A percentile compares a stretch with the other conserved stretches of the same genome.
phyloP scores from a whole-genome alignment of 208 protist genomes.

The Acanthamoeba comandoni region DNA sequence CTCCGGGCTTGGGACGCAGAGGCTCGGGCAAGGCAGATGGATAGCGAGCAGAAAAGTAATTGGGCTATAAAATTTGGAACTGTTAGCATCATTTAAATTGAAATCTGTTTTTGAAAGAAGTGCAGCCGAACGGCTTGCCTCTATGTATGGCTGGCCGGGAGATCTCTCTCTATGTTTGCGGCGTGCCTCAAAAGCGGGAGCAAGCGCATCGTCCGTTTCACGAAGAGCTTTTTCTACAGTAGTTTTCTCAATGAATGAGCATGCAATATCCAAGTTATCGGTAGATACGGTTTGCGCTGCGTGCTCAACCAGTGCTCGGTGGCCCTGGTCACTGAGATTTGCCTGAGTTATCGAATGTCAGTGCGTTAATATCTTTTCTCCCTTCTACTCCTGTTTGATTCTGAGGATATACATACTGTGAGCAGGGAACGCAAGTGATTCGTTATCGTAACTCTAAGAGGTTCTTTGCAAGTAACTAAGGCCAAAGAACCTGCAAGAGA shows the following conservation, averaged over 20 bases:
- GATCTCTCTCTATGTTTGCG: slow-evolving; percentile 39
- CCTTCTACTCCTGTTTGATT: no score
- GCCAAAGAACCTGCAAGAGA: slow-evolving; percentile 91
- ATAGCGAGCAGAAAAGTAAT: slow-evolving; percentile 70
- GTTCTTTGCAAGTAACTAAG: slow-evolving; percentile 93
- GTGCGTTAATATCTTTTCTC: slow-evolving; percentile 3
- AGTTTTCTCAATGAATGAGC: slow-evolving; percentile 89
- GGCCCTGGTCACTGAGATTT: background rate
- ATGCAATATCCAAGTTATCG: slow-evolving; percentile 92
- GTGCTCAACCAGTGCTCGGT: slow-evolving; percentile 78
- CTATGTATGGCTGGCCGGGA: slow-evolving; percentile 63
- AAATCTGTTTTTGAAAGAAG: background rate
- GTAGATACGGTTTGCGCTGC: slow-evolving; percentile 82
- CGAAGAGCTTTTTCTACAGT: slow-evolving; percentile 93
- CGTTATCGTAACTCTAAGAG: slow-evolving; percentile 89
- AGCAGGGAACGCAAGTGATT: slow-evolving; percentile 85
- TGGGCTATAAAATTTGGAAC: slow-evolving; percentile 4
- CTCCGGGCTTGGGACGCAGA: slow-evolving; percentile 91
- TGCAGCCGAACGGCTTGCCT: background rate
- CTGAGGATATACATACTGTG: background rate
- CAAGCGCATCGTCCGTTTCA: slow-evolving; percentile 91
- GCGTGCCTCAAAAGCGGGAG: slow-evolving; percentile 80
- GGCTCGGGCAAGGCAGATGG: slow-evolving; percentile 90
- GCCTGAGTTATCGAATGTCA: background rate
- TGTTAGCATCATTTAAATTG: background rate